Evolutionary conservation across 306 rosid species (phyloP).

Genomic region (Dalbergia oliveri): DNA sequence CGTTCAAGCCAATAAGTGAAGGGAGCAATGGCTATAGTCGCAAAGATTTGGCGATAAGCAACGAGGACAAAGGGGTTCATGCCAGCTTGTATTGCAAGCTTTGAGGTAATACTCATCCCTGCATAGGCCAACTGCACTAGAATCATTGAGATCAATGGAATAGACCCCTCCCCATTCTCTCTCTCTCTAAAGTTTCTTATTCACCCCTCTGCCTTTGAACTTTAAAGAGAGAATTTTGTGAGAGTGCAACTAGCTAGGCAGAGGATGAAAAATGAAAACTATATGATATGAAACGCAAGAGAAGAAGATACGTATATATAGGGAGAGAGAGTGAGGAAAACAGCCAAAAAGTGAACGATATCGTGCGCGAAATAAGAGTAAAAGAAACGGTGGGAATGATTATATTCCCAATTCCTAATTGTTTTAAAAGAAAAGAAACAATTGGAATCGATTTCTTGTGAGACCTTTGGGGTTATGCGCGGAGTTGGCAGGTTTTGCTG

Average conservation of each 20-base stretch:
- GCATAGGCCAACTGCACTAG: constrained; percentile 65
- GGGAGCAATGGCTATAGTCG: constrained; percentile 71
- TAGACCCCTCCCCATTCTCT: constrained; percentile 40
- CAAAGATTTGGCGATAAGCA: constrained; percentile 85
- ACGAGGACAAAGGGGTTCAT: constrained; percentile 86
- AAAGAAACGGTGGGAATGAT: constrained; percentile 3
- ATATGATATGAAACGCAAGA: constrained; percentile 3
- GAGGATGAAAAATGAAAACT: not conserved
- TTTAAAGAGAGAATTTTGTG: not conserved
- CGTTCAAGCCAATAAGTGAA: constrained; percentile 74
- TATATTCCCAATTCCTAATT: not conserved
- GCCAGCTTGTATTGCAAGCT: constrained; percentile 80
- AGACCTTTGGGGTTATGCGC: constrained; percentile 42
- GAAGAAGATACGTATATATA: not conserved
- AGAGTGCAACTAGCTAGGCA: not conserved
- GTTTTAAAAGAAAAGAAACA: not conserved
- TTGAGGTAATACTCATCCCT: constrained; percentile 80
- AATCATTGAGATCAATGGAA: constrained; percentile 69
- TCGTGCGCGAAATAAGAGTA: constrained; percentile 17
- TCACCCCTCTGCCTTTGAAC: constrained; percentile 3
- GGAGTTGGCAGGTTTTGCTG: constrained; percentile 23
- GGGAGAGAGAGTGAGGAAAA: not conserved
- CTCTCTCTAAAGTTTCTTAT: not conserved
- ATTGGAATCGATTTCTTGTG: constrained; percentile 41
- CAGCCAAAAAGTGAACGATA: not conserved